Percentiles rank a stretch among this genome's conserved stretches.
phyloP scores from a whole-genome alignment of 2,329 filamentous ascomycete species.

The Beauveria sp. region DNA sequence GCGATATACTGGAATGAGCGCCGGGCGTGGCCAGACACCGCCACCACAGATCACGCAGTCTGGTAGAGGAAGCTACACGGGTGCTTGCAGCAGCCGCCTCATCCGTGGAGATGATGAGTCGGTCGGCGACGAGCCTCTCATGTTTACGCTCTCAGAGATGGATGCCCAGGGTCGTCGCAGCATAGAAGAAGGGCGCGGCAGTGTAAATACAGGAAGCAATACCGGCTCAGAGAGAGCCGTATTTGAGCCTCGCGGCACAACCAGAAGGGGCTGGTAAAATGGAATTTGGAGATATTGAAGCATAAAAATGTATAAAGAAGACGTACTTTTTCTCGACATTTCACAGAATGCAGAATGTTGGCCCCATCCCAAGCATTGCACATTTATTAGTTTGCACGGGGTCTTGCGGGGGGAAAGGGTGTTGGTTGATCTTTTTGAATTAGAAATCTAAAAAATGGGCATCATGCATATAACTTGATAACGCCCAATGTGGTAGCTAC shows the following conservation, averaged over 20 bases:
- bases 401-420: background rate
- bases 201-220: conserved; percentile 20
- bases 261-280: conserved; percentile 29
- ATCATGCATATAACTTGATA: too few relatives aligned
- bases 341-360: background rate
- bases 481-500: too few relatives aligned
- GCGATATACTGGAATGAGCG: conserved; percentile 37
- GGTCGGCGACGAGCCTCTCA: conserved; percentile 58
- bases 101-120: conserved; percentile 39
- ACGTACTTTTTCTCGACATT: background rate
- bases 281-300: background rate
- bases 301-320: background rate
- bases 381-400: background rate
- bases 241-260: conserved; percentile 32
- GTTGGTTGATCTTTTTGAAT: too few relatives aligned
- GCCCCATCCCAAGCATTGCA: background rate
- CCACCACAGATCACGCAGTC: conserved; percentile 26
- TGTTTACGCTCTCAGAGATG: conserved; percentile 69
- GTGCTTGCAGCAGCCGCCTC: conserved; percentile 32
- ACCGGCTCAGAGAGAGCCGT: conserved; percentile 31
- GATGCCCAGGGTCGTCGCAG: conserved; percentile 51
- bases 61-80: conserved; percentile 38
- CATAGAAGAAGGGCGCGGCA: conserved; percentile 44
- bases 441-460: too few relatives aligned
- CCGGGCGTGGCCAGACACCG: conserved; percentile 30